Percentiles rank a stretch among this genome's conserved stretches.
phyloP scores from a whole-genome alignment of 2,329 filamentous ascomycete species.

The Xylaria sp. region DNA sequence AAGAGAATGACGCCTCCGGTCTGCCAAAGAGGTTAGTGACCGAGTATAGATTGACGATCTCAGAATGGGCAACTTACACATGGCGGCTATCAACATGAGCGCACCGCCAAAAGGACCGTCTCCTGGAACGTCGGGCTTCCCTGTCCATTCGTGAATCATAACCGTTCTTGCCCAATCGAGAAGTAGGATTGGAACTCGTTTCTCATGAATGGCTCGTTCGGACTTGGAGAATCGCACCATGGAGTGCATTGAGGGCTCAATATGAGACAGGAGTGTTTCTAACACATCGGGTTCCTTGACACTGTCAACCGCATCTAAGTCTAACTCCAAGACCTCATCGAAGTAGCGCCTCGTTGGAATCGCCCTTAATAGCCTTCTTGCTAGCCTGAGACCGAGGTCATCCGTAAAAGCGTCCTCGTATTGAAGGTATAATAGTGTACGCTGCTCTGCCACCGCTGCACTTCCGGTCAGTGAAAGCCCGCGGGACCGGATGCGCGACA shows the following conservation, averaged over 20 bases:
- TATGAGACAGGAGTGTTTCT: slow-evolving; percentile 45
- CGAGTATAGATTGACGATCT: slow-evolving; percentile 18
- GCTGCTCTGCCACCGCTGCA: slow-evolving; percentile 42
- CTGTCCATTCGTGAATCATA: slow-evolving; percentile 76
- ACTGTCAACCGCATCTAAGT: slow-evolving; percentile 33
- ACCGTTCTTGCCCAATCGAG: slow-evolving; percentile 71
- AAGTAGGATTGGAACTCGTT: slow-evolving; percentile 50
- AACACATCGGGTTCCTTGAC: slow-evolving; percentile 40
- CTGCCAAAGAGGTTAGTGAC: slow-evolving; percentile 33
- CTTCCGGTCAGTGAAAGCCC: slow-evolving; percentile 46
- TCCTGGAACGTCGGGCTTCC: slow-evolving; percentile 61
- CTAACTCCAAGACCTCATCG: slow-evolving; percentile 38
- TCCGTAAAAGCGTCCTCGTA: slow-evolving; percentile 61
- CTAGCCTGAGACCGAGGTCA: slow-evolving; percentile 54
- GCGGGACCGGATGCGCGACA: slow-evolving; percentile 55
- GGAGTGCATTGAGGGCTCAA: slow-evolving; percentile 46
- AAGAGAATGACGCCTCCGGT: slow-evolving; percentile 57
- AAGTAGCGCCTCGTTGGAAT: slow-evolving; percentile 50
- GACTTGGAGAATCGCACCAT: slow-evolving; percentile 45
- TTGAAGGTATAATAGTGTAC: slow-evolving; percentile 47
- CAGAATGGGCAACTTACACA: slow-evolving; percentile 52
- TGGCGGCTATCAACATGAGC: slow-evolving; percentile 63
- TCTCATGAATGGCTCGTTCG: slow-evolving; percentile 53
- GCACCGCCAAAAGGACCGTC: slow-evolving; percentile 72
- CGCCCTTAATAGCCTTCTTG: slow-evolving; percentile 53